Base-by-base conservation (phyloP, 1,284 basidiomycete genomes). In the Malassezia sympodialis region DNA sequence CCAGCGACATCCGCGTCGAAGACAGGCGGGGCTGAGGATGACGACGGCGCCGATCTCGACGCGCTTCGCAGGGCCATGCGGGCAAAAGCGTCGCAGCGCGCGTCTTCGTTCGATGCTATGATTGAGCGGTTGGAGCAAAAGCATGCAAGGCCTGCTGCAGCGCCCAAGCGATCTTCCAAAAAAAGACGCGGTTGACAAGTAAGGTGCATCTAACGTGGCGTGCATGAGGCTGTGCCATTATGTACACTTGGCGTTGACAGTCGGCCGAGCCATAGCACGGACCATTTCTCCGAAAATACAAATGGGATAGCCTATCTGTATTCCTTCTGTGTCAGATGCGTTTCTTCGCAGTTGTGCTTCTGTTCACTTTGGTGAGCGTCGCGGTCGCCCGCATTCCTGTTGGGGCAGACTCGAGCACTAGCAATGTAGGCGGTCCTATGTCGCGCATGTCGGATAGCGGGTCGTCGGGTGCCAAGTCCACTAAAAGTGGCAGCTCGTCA, bases 71-170 rank as follows among this genome's bases (percentile, higher is more conserved):
- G 61, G 2, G 59, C 66, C 23, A 67, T 70, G 50, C 63, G 55
- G 35, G 54, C 59, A 14, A 67, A 68, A 37, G 53, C 62, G 12
- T 45, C 50, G 23, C 60, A 67, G 46, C 53, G 66, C 4, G 59
- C 56, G 8, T 52, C 56, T 0, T 59, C 60, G 17, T 67, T 70
- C 31, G 68, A 67, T 43, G 62, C 61, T 44, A 67, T 70, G 65
- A 62, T 70, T 26, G 56, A 60, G 35, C 65, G 58, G 30, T 37
- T 71, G 21, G 67, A 71, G 51, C 60, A 59, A 1, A 62, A 66
- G 46, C 59, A 59, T n/a, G 59, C 62, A 19, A 4, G n/a, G 21
- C 37, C 37, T 39, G 37, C 37, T 2, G 19, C 3, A 21, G 7
- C 19, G 8, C 10, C 19, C 19, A 14, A n/a, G 37, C 7, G 5